Base-by-base conservation (phyloP, 164 flowering plant genomes). In the Stephania yunnanensis region DNA sequence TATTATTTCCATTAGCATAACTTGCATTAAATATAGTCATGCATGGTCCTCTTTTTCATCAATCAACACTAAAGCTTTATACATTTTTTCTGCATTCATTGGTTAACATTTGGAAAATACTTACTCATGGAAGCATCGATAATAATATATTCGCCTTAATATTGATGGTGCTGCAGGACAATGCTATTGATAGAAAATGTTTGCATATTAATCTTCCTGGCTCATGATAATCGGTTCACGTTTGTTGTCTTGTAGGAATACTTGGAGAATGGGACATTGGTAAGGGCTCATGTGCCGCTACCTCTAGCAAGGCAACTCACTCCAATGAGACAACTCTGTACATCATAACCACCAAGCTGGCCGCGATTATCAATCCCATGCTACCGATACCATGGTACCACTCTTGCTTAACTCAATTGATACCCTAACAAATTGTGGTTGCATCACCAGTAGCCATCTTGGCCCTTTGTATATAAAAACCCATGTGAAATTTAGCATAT, bases 271-370 rank as follows among this genome's bases (percentile, higher is more conserved):
- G 99, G 99, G 76, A 91, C 99, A 36, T 70, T 91, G 81, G 77
- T 93, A 72, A 87, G 81, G 80, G 99, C 92, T 36, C 83, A 89
- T 78, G 99, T 95, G 44, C 97, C 99, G 3, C 94, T 93, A 73
- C 87, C 94, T 8, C 85, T 89, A 69, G 95, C 97, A 17, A 87
- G 95, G 84, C 81, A 86, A 61, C 94, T 95, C 46, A 87, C 90
- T 9, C 97, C 99, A 46, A 84, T 95, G 97, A 89, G 97, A 78
- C 99, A 91, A 73, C 82, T 87, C 46, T 87, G 87, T 80, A 46
- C 48, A 73, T 74, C 80, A 73, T 83, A 71, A 76, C 15, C 46
- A 74, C 66, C 69, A 68, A 42, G 4, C 63, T 55, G 48, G 46
- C 11, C 6, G 31, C 25, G 30, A 15, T 46, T 48, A 55, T 58